Conservation (phyloP, 305 asterid species). For the Fraxinus sp. region DNA sequence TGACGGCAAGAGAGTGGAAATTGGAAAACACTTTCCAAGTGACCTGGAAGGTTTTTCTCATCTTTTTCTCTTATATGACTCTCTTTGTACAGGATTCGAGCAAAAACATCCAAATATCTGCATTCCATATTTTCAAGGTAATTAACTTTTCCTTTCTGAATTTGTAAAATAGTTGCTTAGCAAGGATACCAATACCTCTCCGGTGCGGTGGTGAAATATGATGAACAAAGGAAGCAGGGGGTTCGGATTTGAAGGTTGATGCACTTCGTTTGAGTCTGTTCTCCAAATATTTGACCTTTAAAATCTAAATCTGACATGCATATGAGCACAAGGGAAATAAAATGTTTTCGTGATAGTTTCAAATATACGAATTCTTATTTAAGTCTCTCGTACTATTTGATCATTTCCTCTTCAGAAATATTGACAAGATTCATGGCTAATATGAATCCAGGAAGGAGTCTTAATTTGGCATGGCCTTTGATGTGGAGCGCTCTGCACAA, state of each 20-base stretch:
- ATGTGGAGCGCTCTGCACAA: not conserved
- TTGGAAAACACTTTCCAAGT: not conserved
- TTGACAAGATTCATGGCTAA: not conserved
- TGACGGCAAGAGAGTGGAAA: constrained; percentile 9
- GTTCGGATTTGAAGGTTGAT: not conserved
- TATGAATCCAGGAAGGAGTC: not conserved
- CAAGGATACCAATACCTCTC: not conserved
- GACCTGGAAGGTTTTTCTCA: constrained; percentile 1
- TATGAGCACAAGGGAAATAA: not conserved
- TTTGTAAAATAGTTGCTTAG: not conserved
- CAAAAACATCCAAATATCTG: constrained; percentile 90
- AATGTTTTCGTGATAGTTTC: not conserved
- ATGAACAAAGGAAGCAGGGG: constrained; percentile 10
- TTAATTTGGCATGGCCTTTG: not conserved
- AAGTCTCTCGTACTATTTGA: not conserved
- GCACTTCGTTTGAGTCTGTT: not conserved
- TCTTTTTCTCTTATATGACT: constrained; percentile 17
- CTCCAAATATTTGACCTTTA: not conserved
- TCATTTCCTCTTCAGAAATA: not conserved
- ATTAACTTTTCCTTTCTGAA: constrained; percentile 17
- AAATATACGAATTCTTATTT: not conserved
- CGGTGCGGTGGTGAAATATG: constrained; percentile 4
- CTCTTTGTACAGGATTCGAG: constrained; percentile 71
- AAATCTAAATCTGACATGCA: not conserved
- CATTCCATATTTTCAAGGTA: constrained; percentile 98